Conservation (phyloP, 352 stramenopile genomes). For the Thraustochytrium striatum region DNA sequence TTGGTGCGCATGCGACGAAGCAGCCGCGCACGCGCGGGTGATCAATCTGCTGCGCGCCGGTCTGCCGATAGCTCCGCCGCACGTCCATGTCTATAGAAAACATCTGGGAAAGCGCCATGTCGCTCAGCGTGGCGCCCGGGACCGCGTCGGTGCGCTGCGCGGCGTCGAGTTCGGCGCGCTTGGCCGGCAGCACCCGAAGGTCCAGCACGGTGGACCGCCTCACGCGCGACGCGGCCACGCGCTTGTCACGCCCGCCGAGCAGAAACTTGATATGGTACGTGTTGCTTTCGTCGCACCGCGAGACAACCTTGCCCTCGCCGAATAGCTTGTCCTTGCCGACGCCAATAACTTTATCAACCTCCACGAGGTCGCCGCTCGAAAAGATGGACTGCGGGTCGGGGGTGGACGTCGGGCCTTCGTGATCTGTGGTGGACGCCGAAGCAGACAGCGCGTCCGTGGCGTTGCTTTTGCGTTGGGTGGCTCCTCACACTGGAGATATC, state of each 20-base stretch:
- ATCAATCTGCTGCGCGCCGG: constrained; percentile 1
- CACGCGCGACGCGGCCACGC: background rate
- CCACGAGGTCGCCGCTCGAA: background rate
- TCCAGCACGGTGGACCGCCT: too few species aligned
- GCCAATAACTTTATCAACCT: too few species aligned
- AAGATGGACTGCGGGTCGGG: background rate
- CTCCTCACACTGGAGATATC: too few species aligned
- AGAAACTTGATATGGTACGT: constrained; percentile 5
- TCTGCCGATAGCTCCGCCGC: constrained; percentile 25
- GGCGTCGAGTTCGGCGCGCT: too few species aligned
- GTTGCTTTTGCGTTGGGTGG: too few species aligned
- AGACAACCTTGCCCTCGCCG: background rate
- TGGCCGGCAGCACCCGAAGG: too few species aligned
- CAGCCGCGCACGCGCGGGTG: background rate
- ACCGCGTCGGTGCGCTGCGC: background rate
- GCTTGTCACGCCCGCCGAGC: background rate
- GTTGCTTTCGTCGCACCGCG: background rate
- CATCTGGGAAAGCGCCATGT: background rate
- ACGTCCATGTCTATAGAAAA: background rate
- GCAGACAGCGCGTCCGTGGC: too few species aligned
- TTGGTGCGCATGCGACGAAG: background rate
- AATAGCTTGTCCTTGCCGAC: background rate
- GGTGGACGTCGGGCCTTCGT: background rate
- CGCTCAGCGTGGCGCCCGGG: background rate
- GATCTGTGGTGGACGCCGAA: too few species aligned